Percentiles rank a stretch among this genome's conserved stretches.
These are phyloP conservation scores for Plasmopara halstedii DNA, from an alignment of 352 stramenopile species.

Conservation along the genomic window DNA sequence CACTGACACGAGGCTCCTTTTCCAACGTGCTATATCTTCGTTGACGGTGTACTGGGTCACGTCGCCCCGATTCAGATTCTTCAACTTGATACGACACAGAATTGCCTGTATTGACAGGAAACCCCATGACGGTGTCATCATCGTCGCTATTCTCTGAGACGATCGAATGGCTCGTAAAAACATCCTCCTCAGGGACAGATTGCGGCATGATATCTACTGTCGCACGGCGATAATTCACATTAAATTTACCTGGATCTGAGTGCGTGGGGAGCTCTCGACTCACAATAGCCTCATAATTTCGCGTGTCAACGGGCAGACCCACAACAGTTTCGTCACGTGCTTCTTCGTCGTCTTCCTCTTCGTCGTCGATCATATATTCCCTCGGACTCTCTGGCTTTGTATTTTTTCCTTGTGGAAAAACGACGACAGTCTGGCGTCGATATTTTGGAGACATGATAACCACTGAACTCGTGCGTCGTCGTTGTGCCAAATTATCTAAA, in stretches of 20 bases:
- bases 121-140: constrained; percentile 41
- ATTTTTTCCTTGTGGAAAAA: constrained; percentile 13
- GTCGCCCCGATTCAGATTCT: constrained; percentile 14
- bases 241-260: constrained; percentile 14
- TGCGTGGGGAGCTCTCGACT: constrained; percentile 14
- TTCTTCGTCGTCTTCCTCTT: constrained; percentile 21
- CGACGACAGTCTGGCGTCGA: constrained; percentile 5
- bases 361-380: constrained; percentile 2
- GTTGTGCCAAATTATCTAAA: constrained; percentile 28
- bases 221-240: constrained; percentile 13
- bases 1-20: constrained; percentile 30
- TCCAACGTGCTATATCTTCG: constrained; percentile 58
- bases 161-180: background rate
- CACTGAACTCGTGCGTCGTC: constrained; percentile 8
- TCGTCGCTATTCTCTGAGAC: constrained; percentile 10
- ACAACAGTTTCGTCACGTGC: constrained; percentile 28
- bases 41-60: constrained; percentile 25
- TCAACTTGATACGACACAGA: constrained; percentile 40
- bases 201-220: constrained; percentile 23
- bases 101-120: constrained; percentile 57
- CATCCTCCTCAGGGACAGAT: background rate
- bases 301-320: constrained; percentile 37
- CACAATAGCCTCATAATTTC: constrained; percentile 46
- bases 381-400: constrained; percentile 7
- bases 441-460: constrained; percentile 10